These are phyloP conservation scores for Lippia alba DNA, from an alignment of 305 asterid species.

Conservation along the genomic window DNA sequence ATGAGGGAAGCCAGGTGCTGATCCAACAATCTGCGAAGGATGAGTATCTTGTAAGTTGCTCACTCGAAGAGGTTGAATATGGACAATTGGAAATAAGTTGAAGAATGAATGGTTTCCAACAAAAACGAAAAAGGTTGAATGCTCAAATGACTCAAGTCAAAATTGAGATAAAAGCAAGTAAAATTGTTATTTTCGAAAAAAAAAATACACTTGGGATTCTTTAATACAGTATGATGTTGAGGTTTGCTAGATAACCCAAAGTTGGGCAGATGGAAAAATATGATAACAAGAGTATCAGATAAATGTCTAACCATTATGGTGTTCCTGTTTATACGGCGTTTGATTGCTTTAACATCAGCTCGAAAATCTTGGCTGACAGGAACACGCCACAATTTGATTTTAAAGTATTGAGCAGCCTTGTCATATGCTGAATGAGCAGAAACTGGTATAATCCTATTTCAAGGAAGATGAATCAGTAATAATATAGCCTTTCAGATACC, in stretches of 20 bases:
- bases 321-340: constrained; percentile 68
- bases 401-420: constrained; percentile 97
- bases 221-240: neutral
- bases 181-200: constrained; percentile 2
- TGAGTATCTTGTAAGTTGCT: constrained; percentile 18
- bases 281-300: constrained; percentile 15
- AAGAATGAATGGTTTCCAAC: neutral
- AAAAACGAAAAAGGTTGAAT: constrained; percentile 22
- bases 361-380: constrained; percentile 82
- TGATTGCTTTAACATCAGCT: constrained; percentile 86
- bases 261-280: constrained; percentile 10
- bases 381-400: constrained; percentile 93
- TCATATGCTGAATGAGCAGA: constrained; percentile 99
- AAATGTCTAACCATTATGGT: constrained; percentile 74
- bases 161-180: constrained; percentile 8
- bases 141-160: constrained; percentile 24
- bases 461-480: constrained; percentile 38
- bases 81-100: constrained; percentile 13
- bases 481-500: constrained; percentile 17
- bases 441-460: constrained; percentile 87
- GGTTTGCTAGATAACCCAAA: constrained; percentile 20
- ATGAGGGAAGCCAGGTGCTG: constrained; percentile 99
- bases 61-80: constrained; percentile 24
- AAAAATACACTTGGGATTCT: constrained; percentile 13
- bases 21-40: constrained; percentile 86